A percentile compares a stretch with the other conserved stretches of the same genome.
Evolutionary conservation across 75 land plant species (phyloP).

Genomic region (Larix kaempferi): DNA sequence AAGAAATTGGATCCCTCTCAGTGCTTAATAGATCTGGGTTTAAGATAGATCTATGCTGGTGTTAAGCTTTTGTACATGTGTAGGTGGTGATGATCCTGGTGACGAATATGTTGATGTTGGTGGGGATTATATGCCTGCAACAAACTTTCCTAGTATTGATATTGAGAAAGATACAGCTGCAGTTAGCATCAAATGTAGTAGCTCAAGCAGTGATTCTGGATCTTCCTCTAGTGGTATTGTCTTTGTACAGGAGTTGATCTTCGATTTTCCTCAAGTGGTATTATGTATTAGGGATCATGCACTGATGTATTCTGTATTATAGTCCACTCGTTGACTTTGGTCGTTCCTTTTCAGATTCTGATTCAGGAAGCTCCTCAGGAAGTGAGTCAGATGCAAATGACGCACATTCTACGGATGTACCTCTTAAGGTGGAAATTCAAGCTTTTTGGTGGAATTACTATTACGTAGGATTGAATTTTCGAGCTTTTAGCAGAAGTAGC

Average conservation of each 20-base stretch:
- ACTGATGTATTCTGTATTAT: background rate
- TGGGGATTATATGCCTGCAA: constrained; percentile 58
- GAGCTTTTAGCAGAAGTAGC: background rate
- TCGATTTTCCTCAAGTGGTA: too few species aligned
- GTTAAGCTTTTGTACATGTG: background rate
- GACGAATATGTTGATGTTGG: constrained; percentile 89
- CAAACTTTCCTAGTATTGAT: constrained; percentile 58
- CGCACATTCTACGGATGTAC: constrained; percentile 24
- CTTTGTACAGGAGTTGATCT: too few species aligned
- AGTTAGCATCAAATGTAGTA: constrained; percentile 13
- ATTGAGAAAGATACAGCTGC: constrained; percentile 57
- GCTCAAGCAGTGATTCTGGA: constrained; percentile 61
- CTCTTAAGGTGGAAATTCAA: constrained; percentile 22
- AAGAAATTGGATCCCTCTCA: too few species aligned
- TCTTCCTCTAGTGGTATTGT: constrained; percentile 80
- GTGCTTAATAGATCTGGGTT: too few species aligned
- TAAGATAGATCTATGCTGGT: too few species aligned
- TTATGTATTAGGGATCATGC: background rate
- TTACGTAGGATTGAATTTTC: background rate
- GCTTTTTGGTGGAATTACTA: constrained; percentile 8
- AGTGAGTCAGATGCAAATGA: constrained; percentile 48
- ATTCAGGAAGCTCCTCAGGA: constrained; percentile 26
- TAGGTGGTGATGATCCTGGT: constrained; percentile 41
- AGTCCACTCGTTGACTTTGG: background rate
- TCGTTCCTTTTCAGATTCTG: constrained; percentile 21